phyloP scores from a whole-genome alignment of 2,329 filamentous ascomycete species.

The Mollisia scopiformis region DNA sequence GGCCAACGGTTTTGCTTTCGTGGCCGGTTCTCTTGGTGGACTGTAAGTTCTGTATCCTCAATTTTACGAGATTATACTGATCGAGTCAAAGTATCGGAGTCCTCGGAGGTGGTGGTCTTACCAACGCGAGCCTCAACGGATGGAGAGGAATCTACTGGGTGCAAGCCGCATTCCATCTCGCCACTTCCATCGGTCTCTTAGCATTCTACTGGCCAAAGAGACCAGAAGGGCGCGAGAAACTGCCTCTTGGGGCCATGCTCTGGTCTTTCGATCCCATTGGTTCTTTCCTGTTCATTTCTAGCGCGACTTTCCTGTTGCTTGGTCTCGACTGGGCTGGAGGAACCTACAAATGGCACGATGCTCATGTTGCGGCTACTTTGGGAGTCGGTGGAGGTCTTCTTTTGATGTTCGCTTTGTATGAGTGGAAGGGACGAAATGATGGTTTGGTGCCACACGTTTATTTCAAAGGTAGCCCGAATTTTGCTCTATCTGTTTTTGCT shows the following conservation, averaged over 20 bases:
- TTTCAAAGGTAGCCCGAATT: constrained; percentile 56
- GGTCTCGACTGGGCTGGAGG: constrained; percentile 51
- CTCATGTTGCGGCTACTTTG: constrained; percentile 36
- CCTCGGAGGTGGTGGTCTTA: constrained; percentile 55
- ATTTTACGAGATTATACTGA: not conserved
- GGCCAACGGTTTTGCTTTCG: constrained; percentile 55
- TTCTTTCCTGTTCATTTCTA: constrained; percentile 46
- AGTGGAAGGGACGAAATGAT: constrained; percentile 57
- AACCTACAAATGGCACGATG: constrained; percentile 40
- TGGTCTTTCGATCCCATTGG: constrained; percentile 54
- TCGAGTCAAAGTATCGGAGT: constrained; percentile 40
- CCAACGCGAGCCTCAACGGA: constrained; percentile 48
- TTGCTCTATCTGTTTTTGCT: constrained; percentile 56
- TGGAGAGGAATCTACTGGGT: constrained; percentile 64
- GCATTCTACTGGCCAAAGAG: constrained; percentile 52
- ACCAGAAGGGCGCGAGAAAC: constrained; percentile 39
- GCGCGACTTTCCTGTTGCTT: constrained; percentile 48
- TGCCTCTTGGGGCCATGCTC: constrained; percentile 43
- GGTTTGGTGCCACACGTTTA: constrained; percentile 59
- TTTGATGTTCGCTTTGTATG: constrained; percentile 39
- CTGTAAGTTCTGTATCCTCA: constrained; percentile 43
- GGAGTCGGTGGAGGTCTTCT: constrained; percentile 33
- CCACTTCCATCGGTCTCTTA: constrained; percentile 47
- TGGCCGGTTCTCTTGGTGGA: constrained; percentile 54
- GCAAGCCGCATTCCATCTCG: constrained; percentile 54